These are phyloP conservation scores for Magnaporthales sp. DNA, from an alignment of 2,329 filamentous ascomycete genomes.

Conservation along the genomic window DNA sequence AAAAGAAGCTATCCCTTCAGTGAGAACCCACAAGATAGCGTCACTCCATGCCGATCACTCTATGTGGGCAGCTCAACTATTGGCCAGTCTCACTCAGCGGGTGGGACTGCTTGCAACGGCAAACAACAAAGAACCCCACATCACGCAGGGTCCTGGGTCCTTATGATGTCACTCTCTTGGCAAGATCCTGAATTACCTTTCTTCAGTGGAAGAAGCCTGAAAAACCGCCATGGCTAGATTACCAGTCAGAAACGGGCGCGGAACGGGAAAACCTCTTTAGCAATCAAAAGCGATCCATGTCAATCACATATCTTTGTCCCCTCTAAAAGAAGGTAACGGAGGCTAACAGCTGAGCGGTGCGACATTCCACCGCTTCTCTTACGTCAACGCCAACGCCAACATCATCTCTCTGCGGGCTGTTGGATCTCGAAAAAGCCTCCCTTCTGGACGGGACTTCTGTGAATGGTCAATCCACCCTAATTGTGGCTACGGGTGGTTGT, in stretches of 20 bases:
- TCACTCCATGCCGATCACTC: slow-evolving; percentile 3
- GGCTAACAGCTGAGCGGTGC: not conserved
- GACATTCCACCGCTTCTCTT: slow-evolving; percentile 4
- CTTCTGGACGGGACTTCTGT: not conserved
- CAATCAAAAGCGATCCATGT: no score
- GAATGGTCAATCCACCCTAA: not conserved
- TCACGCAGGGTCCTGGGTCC: not conserved
- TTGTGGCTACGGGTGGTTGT: not conserved
- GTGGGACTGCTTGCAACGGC: not conserved
- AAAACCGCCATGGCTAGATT: not conserved
- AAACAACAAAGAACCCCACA: not conserved
- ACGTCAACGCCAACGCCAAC: not conserved
- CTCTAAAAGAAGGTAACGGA: not conserved
- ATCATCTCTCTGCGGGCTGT: not conserved
- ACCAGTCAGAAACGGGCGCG: not conserved
- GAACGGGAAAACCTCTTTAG: not conserved
- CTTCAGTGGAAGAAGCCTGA: not conserved
- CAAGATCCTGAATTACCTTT: not conserved
- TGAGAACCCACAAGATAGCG: not conserved
- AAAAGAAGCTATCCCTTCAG: not conserved
- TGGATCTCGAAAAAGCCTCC: not conserved
- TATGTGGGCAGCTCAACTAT: not conserved
- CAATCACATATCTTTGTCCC: not conserved
- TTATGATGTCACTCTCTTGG: not conserved
- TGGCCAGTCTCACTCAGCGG: not conserved